Conservation (phyloP, 2,329 filamentous ascomycete species). For the Ophiostoma montium region DNA sequence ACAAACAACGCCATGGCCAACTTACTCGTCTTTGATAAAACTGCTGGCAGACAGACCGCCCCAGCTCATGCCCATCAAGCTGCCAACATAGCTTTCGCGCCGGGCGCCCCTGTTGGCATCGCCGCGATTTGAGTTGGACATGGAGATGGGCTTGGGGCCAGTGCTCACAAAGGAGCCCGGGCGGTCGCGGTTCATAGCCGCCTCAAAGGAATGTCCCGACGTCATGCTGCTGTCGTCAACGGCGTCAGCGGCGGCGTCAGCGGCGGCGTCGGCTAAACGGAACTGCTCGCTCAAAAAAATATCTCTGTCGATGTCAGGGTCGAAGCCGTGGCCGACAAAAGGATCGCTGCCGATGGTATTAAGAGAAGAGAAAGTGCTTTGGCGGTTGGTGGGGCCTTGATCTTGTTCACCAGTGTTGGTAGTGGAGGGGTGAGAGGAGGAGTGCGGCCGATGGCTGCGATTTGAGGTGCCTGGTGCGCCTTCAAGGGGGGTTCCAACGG, state of each 20-base stretch:
- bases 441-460: not conserved
- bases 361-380: not conserved
- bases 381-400: not conserved
- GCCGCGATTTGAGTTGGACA: conserved; percentile 50
- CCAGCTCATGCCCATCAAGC: conserved; percentile 81
- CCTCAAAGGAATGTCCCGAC: conserved; percentile 43
- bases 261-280: not conserved
- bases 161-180: conserved; percentile 54
- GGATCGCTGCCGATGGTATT: not conserved
- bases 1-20: conserved; percentile 13
- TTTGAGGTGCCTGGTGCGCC: not conserved
- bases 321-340: conserved; percentile 6
- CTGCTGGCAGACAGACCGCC: conserved; percentile 91
- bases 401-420: not conserved
- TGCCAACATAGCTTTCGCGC: conserved; percentile 49
- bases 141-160: conserved; percentile 51
- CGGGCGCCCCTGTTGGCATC: conserved; percentile 43
- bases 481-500: not conserved
- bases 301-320: conserved; percentile 18
- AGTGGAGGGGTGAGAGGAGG: not conserved
- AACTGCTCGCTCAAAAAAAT: conserved; percentile 12
- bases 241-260: not conserved
- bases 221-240: conserved; percentile 41
- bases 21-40: conserved; percentile 97
- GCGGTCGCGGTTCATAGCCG: conserved; percentile 41